Evolutionary conservation across 1,139 yeast species (phyloP), one percentile per base, ranked within the genome.

Genomic region (Magnusiomyces suaveolens): DNA sequence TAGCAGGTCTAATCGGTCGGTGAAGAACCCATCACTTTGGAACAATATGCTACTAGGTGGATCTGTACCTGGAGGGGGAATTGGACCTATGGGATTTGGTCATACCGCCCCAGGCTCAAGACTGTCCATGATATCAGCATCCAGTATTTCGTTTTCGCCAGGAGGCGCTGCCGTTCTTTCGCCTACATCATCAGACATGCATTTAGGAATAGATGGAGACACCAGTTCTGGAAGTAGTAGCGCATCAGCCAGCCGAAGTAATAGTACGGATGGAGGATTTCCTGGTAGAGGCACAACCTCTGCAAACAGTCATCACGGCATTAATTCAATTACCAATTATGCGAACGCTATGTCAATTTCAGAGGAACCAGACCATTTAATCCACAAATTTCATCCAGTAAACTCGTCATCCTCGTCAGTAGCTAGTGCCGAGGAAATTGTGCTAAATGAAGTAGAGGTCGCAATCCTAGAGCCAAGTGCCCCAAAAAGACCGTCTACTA

Each of bases 1-100:
- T 16, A 41, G 46, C 25, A 12, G 23, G 8, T 16, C 26, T 2
- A 36, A 10, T 14, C 54, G 54, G 3, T 24, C 51, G 10, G 24
- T 54, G 24, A 53, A 53, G 51, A 53, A 54, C 51, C 56, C 58
- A 2, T 25, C 47, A 41, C 20, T 53, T 12, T 56, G 58, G 58
- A 51, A 52, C 32, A 43, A 41, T 41, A n/a, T 51, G 51, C 39
- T 50, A 24, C 41, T 51, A 14, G 54, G 58, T 36, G 50, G 47
- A 2, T 16, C 50, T 6, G 6, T 16, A 24, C 39, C 43, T 18
- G 43, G 50, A 25, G 44, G 41, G 10, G 38, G 38, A n/a, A 25
- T 41, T 24, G 44, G 44, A 20, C 16, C 41, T 10, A 36, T 36
- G 41, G 25, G 25, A 18, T 41, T 18, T 20, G 44, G 44, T 3